Evolutionary conservation across 2,329 filamentous ascomycete genomes (phyloP), one percentile per base, ranked within the genome.

Genomic region (Dryadomyces quercus-mongolicae): DNA sequence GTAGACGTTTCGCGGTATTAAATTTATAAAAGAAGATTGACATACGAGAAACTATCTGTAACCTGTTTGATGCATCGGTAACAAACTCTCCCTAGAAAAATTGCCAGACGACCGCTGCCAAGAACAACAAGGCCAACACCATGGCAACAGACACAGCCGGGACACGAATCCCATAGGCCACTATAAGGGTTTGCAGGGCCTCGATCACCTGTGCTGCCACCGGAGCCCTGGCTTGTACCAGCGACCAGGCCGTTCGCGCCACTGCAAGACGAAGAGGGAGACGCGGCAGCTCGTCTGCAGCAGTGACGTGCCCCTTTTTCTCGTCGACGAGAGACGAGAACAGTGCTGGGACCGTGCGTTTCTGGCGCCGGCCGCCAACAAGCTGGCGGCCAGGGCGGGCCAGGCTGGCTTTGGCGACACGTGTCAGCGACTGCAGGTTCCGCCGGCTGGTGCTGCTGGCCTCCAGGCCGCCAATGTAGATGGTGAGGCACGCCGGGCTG

Each of bases 401-500:
- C 58, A 58, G 53, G 6, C 20, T 55, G 34, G 55, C 46, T 15
- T 18, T 52, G 4, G 52, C n/a, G 46, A 44, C 57, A 56, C 21
- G 53, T 45, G 51, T 16, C 53, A 13, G 46, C 40, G 20, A 52
- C 40, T 43, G 40, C 40, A 43, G 40, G 40, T 16, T 43, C 40
- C 40, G 40, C 15, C 40, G 21, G 20, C 48, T 50, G 51, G 34
- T 42, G 51, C 48, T 44, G 34, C n/a, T n/a, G n/a, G 5, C 38
- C 18, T 54, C 54, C 5, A 18, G 40, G 31, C 60, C 60, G 21
- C 60, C 60, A 45, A 61, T 58, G 53, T 52, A 58, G 34, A 61
- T 53, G 43, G 56, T 59, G 22, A 60, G 43, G 55, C 78, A 61
- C 63, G 70, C 66, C 1, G 82, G 82, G 52, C 71, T 72, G 2